Evolutionary conservation across 2,329 filamentous ascomycete species (phyloP), one percentile per base, ranked within the genome.

Genomic region (Stachybotrys chlorohalonatus): DNA sequence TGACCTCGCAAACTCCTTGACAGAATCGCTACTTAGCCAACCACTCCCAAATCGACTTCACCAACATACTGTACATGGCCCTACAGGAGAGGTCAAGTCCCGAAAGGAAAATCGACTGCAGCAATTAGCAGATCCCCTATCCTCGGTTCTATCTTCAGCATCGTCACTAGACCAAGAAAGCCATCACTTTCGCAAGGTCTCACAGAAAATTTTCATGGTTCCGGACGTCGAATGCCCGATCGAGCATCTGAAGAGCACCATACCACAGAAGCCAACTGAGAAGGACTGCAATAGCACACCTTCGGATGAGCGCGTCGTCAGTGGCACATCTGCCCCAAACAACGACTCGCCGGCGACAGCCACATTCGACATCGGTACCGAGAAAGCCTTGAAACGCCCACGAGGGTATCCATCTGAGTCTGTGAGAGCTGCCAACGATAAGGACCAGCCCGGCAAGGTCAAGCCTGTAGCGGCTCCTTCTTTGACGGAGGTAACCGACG

Each of bases 11-110:
- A 68, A 68, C 6, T 70, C 73, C n/a, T 64, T 80, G 52, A 75
- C 75, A 0, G 70, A 74, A 54, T 78, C 77, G 0, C 63, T 81
- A 46, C 66, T 80, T 31, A 78, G 76, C 51, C 77, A 80, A 53
- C 73, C 76, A 11, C 64, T 70, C 32, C 69, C 73, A 0, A 61
- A 73, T 3, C 67, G 71, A 4, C 55, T 67, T 5, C 68, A 68
- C 13, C 60, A 66, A 9, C 58, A 67, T 15, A 62, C 59, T n/a
- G 63, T 66, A 48, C 56, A 60, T 3, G 56, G 65, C 1, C 69
- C 72, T 2, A 64, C 70, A 6, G 58, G 64, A 8, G 72, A 77
- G 53, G 56, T 75, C 17, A 73, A 69, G 52, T 75, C 75, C 6
- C 69, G 73, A 45, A 79, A 79, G 53, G 76, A 79, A 58, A 73